Evolutionary conservation across 148 eudicot species (phyloP).

Genomic region (Fagopyrum esculentum): DNA sequence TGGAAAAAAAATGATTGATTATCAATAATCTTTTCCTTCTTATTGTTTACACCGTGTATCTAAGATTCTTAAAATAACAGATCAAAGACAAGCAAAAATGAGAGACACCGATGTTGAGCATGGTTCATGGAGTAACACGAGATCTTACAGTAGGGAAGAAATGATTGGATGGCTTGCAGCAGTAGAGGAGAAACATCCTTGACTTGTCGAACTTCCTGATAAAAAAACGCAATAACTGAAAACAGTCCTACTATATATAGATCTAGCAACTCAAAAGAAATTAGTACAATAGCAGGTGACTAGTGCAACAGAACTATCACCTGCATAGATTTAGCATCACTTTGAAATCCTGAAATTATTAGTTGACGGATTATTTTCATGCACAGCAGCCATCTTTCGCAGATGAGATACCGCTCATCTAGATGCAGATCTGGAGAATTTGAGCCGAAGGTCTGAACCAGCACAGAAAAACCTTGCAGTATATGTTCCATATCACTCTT

Average conservation of each 20-base stretch:
- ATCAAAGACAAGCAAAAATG: not conserved
- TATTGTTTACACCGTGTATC: not conserved
- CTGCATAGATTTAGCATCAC: conserved; percentile 88
- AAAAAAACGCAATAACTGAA: conserved; percentile 9
- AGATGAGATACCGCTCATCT: conserved; percentile 68
- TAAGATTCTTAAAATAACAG: conserved; percentile 2
- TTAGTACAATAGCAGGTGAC: not conserved
- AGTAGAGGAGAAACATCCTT: conserved; percentile 78
- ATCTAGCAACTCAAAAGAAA: not conserved
- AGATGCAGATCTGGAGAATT: conserved; percentile 36
- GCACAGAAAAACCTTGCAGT: conserved; percentile 60
- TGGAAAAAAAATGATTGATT: not conserved
- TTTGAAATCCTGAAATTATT: conserved; percentile 65
- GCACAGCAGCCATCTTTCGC: conserved; percentile 97
- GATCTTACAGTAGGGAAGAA: conserved; percentile 80
- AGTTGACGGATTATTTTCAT: conserved; percentile 81
- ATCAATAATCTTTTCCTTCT: not conserved
- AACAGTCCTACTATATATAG: not conserved
- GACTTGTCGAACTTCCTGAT: conserved; percentile 89
- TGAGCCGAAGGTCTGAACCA: conserved; percentile 41
- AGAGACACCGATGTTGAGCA: not conserved
- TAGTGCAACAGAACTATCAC: conserved; percentile 23
- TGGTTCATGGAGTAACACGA: conserved; percentile 1
- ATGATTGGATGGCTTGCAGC: conserved; percentile 69
- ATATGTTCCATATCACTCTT: conserved; percentile 77